Base-by-base conservation (phyloP, 139 green algal species). In the Nannochloris sp. region DNA sequence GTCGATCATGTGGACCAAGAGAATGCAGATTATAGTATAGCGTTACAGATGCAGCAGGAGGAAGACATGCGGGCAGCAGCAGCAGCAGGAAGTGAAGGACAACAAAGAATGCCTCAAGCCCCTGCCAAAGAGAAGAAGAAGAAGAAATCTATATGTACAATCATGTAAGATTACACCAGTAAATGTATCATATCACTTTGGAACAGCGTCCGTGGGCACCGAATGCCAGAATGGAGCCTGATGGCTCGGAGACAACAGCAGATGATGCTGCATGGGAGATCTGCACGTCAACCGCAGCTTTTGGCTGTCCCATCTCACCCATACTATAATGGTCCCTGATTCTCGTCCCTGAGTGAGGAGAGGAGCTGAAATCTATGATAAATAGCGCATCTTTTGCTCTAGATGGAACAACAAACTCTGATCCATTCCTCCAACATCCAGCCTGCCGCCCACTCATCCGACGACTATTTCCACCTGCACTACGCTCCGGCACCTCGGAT, bases 41-140 rank as follows among this genome's bases (percentile, higher is more conserved):
- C 89, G 6, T 57, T 96, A 66, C 79, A 89, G 71, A 74, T 96
- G 66, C 89, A 96, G 62, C 53, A 90, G 63, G 73, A 91, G 58
- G 72, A 79, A 10, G 10, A 20, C 30, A 30, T 17, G 23, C 43
- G 48, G 12, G n/a, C 59, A 6, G 59, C 70, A 63, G 59, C 70
- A 59, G 61, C 43, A 68, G 16, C 50, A 53, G 62, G 13, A 25
- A 23, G 20, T 23, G 14, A 40, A 51, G 16, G 55, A 12, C 25
- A 5, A 23, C 20, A 30, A 50, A 49, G 29, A 2, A 6, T 26
- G 55, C 11, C 49, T 30, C 30, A 36, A 46, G 61, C 9, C 9
- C n/a, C 20, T 59, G n/a, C 12, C 30, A 44, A 62, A 61, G 65
- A 76, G 56, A 68, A 72, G 45, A 56, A 63, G 20, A 23, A 23